Base-by-base conservation (phyloP, 306 rosid genomes). In the Medicago truncatula region DNA sequence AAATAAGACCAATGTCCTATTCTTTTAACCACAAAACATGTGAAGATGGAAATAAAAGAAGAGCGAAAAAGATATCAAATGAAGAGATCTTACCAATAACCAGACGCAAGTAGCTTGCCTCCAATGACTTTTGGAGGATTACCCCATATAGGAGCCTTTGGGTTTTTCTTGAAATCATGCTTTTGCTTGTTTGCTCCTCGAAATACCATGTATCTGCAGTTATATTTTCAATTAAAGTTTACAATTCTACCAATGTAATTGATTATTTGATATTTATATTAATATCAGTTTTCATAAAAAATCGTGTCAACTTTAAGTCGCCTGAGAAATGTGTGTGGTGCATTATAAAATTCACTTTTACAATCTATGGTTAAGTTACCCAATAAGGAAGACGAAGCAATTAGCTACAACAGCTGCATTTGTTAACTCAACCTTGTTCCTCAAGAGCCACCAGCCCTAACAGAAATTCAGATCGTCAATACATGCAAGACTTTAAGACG, bases 161-260 rank as follows among this genome's bases (percentile, higher is more conserved):
- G 88, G 78, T 92, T 87, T 90, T 90, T 96, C 71, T 92, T 96
- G 80, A 96, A 96, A 38, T 80, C 81, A 43, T 96, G 99, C 62
- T 96, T 96, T 81, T 96, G 97, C 87, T 96, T 96, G 92, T 96
- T 96, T 41, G 99, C 96, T 84, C 99, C 99, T 79, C 97, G 86
- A 82, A 96, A 96, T 80, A 90, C 97, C 70, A 86, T 67, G 84
- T 96, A 96, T 81, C 98, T 95, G 89, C 70, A 62, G 75, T 74
- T 64, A 61, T 67, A 76, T 82, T 64, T 38, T 20, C 50, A 64
- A 76, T 21, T 74, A 65, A 15, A 63, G 38, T 74, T 62, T 28
- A 73, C 21, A 61, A 58, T 61, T 56, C 28, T 60, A 47, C 58
- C 1, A 18, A 28, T 44, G 71, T 20, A 70, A 52, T 79, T 74